Evolutionary conservation across 2,329 filamentous ascomycete genomes (phyloP).

Genomic region (Dactylellina parvicollis): DNA sequence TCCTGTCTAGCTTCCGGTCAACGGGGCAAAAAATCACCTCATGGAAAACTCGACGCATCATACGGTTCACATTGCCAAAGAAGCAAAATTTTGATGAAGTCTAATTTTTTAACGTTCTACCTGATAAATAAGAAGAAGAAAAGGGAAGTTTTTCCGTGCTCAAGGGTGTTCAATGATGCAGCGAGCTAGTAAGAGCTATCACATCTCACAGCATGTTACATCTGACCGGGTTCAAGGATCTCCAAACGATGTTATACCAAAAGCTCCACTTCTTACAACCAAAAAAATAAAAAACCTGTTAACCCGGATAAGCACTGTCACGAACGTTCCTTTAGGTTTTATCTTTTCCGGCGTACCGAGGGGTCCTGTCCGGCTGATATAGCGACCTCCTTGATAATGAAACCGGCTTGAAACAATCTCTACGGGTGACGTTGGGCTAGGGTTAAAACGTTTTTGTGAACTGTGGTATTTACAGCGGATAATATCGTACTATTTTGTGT

Average conservation of each 20-base stretch:
- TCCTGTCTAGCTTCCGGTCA: no score
- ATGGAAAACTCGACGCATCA: no score
- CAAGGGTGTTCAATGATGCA: no score
- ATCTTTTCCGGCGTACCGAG: slow-evolving; percentile 31
- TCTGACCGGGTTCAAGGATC: slow-evolving; percentile 10
- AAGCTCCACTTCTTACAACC: not conserved
- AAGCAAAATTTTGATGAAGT: no score
- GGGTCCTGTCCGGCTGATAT: slow-evolving; percentile 26
- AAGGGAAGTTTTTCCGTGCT: slow-evolving; percentile 20
- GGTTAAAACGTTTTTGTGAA: not conserved
- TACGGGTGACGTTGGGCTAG: not conserved
- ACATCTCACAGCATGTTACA: not conserved
- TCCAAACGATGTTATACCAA: slow-evolving; percentile 2
- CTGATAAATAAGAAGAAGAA: not conserved
- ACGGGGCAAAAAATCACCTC: no score
- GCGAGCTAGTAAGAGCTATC: not conserved
- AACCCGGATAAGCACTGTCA: slow-evolving; percentile 15
- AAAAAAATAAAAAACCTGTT: not conserved
- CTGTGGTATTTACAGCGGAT: slow-evolving; percentile 54
- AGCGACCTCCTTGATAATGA: slow-evolving; percentile 32
- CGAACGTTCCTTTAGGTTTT: not conserved
- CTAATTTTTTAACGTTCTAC: no score
- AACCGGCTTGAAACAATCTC: slow-evolving; percentile 48
- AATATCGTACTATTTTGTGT: slow-evolving; percentile 49
- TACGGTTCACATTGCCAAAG: no score